A percentile compares a stretch with the other conserved stretches of the same genome.
These are phyloP conservation scores for Gomphus bonarii DNA, from an alignment of 1,284 basidiomycete genomes.

Conservation along the genomic window DNA sequence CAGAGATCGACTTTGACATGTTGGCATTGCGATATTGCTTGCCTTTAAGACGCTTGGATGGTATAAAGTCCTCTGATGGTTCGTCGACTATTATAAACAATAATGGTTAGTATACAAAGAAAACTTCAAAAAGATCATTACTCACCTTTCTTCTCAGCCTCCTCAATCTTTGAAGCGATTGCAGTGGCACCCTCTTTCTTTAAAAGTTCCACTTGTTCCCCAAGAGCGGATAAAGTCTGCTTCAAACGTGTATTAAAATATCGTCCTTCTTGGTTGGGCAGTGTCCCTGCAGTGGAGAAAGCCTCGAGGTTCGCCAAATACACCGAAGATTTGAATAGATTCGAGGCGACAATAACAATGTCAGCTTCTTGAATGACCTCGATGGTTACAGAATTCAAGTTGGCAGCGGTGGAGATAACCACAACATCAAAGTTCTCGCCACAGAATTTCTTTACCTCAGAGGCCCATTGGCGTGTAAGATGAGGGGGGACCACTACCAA, in stretches of 20 bases:
- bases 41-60: slow-evolving; percentile 64
- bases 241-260: slow-evolving; percentile 79
- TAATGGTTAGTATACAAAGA: neutral
- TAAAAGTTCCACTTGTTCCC: slow-evolving; percentile 57
- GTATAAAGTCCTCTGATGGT: slow-evolving; percentile 35
- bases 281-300: slow-evolving; percentile 53
- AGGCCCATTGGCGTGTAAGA: slow-evolving; percentile 82
- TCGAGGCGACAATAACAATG: slow-evolving; percentile 81
- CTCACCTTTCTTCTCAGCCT: slow-evolving; percentile 49
- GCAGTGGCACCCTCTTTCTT: slow-evolving; percentile 49
- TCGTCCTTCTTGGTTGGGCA: slow-evolving; percentile 69
- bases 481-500: slow-evolving; percentile 86
- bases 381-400: slow-evolving; percentile 71
- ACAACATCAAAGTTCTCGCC: slow-evolving; percentile 56
- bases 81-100: slow-evolving; percentile 28
- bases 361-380: slow-evolving; percentile 74
- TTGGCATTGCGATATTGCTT: slow-evolving; percentile 53
- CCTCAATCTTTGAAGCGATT: slow-evolving; percentile 52
- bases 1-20: slow-evolving; percentile 8
- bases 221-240: slow-evolving; percentile 46
- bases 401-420: slow-evolving; percentile 59
- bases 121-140: slow-evolving; percentile 7
- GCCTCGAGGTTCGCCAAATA: slow-evolving; percentile 71
- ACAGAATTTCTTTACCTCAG: slow-evolving; percentile 79
- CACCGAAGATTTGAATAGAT: slow-evolving; percentile 67